These are phyloP conservation scores for Dovyalis caffra DNA, from an alignment of 345 rosid species.

Conservation along the genomic window DNA sequence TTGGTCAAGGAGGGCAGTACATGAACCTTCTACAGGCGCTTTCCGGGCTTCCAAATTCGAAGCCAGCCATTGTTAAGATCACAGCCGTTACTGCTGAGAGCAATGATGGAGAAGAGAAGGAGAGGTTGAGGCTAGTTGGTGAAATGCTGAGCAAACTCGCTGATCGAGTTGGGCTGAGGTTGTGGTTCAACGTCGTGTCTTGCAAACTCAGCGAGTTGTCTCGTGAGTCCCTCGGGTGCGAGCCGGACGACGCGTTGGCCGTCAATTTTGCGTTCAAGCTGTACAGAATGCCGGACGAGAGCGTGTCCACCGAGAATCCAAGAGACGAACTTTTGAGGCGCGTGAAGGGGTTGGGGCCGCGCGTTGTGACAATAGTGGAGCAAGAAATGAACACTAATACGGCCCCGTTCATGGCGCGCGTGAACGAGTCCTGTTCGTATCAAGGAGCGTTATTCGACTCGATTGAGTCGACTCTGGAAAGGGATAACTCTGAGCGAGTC, in stretches of 20 bases:
- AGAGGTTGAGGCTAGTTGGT: constrained; percentile 46
- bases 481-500: constrained; percentile 41
- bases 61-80: constrained; percentile 45
- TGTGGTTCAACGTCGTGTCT: constrained; percentile 46
- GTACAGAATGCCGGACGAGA: constrained; percentile 77
- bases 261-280: constrained; percentile 85
- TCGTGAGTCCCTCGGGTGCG: constrained; percentile 70
- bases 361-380: constrained; percentile 76
- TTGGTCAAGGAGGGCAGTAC: constrained; percentile 81
- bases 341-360: constrained; percentile 68
- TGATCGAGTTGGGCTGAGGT: constrained; percentile 35
- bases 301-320: constrained; percentile 82
- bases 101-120: constrained; percentile 39
- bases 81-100: constrained; percentile 57
- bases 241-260: constrained; percentile 59
- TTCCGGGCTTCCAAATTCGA: constrained; percentile 40
- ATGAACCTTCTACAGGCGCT: constrained; percentile 66
- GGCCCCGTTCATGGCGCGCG: constrained; percentile 64
- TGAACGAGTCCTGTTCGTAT: constrained; percentile 48
- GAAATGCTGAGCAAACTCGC: constrained; percentile 46
- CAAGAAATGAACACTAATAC: constrained; percentile 71
- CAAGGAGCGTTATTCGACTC: constrained; percentile 83
- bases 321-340: constrained; percentile 89
- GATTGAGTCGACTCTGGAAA: constrained; percentile 53
- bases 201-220: constrained; percentile 47